phyloP scores from a whole-genome alignment of 139 green algal species.

The Picochlorum sp. region DNA sequence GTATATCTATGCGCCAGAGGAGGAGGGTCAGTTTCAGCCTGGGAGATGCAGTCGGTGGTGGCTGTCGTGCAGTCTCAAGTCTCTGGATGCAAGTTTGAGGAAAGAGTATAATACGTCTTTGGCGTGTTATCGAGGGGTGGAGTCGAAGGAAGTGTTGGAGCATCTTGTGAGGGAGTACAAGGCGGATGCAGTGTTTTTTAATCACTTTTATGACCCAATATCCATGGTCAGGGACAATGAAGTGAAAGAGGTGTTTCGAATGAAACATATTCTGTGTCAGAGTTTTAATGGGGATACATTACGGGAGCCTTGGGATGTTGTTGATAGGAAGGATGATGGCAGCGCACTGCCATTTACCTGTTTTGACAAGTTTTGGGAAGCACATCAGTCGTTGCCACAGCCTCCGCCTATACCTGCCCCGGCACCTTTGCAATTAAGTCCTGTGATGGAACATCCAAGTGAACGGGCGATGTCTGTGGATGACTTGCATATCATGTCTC shows the following conservation, averaged over 20 bases:
- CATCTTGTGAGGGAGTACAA: conserved; percentile 48
- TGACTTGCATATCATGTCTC: conserved; percentile 62
- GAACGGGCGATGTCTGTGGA: conserved; percentile 17
- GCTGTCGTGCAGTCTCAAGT: conserved; percentile 44
- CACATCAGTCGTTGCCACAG: conserved; percentile 27
- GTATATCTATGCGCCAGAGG: conserved; percentile 84
- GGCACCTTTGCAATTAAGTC: conserved; percentile 27
- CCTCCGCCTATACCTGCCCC: conserved; percentile 47
- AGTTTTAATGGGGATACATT: conserved; percentile 84
- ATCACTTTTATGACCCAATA: conserved; percentile 92
- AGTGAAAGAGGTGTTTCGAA: conserved; percentile 58
- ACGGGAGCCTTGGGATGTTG: conserved; percentile 86
- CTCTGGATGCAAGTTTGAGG: conserved; percentile 44
- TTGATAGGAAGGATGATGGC: conserved; percentile 36
- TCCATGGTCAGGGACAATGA: conserved; percentile 80
- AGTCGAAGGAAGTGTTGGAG: conserved; percentile 46
- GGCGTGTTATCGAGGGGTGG: conserved; percentile 42
- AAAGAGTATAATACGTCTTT: conserved; percentile 58
- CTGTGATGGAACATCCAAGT: conserved; percentile 23
- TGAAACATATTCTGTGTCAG: conserved; percentile 36
- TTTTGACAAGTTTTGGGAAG: conserved; percentile 72
- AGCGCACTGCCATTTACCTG: conserved; percentile 54
- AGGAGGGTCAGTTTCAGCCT: conserved; percentile 91
- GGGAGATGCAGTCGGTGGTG: conserved; percentile 69
- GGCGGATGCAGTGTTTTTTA: conserved; percentile 74